Conservation (phyloP, 306 rosid genomes). For the Rosa multiflora region DNA sequence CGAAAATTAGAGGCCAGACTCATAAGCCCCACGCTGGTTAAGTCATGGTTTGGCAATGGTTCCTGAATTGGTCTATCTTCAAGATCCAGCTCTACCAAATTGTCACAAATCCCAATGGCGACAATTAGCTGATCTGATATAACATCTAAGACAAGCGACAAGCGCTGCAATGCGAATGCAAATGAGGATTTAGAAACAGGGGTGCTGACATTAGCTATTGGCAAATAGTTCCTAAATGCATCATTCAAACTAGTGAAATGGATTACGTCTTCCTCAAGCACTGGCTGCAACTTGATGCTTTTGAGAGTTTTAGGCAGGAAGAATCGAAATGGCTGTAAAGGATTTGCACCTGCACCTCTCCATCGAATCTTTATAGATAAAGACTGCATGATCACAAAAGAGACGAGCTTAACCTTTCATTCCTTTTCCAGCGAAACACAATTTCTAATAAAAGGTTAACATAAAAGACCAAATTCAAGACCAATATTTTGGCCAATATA, state of each 20-base stretch:
- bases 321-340: constrained; percentile 3
- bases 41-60: constrained; percentile 12
- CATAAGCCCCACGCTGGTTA: constrained; percentile 30
- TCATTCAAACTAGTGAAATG: neutral
- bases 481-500: neutral
- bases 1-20: constrained; percentile 19
- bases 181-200: constrained; percentile 5
- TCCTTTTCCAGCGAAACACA: neutral
- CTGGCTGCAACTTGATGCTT: constrained; percentile 31
- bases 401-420: neutral
- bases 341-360: constrained; percentile 13
- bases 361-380: constrained; percentile 34
- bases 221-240: constrained; percentile 3
- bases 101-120: constrained; percentile 17
- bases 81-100: constrained; percentile 36
- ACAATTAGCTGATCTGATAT: constrained; percentile 27
- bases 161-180: constrained; percentile 23
- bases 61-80: constrained; percentile 28
- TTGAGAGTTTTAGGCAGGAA: constrained; percentile 28
- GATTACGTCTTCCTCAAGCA: constrained; percentile 21
- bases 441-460: neutral
- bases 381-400: constrained; percentile 15
- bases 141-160: constrained; percentile 32
- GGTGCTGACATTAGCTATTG: neutral
- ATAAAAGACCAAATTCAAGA: neutral